These are phyloP conservation scores for Larix sibirica DNA, from an alignment of 83 land plant genomes.

Conservation along the genomic window DNA sequence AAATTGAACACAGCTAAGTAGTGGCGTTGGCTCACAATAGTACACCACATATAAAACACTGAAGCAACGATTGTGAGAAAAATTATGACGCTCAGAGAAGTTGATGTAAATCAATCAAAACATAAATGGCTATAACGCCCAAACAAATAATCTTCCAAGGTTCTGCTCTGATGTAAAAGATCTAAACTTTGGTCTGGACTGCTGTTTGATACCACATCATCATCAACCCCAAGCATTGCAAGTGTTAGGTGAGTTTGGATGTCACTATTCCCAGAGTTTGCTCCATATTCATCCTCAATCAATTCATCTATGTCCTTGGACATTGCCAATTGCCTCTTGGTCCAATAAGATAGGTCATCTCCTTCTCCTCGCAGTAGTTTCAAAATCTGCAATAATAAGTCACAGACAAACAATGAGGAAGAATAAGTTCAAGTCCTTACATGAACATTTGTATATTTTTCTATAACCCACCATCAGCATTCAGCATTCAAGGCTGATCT, in stretches of 20 bases:
- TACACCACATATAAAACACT: too few species aligned
- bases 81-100: too few species aligned
- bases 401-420: not conserved
- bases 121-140: too few species aligned
- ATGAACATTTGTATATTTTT: not conserved
- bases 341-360: constrained; percentile 22
- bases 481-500: too few species aligned
- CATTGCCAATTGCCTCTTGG: constrained; percentile 10
- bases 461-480: too few species aligned
- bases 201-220: constrained; percentile 44
- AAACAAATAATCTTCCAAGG: constrained; percentile 59
- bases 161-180: constrained; percentile 27
- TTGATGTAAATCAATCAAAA: too few species aligned
- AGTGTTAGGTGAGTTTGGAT: constrained; percentile 55
- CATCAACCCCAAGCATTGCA: constrained; percentile 75
- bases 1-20: too few species aligned
- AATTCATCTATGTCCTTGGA: constrained; percentile 15
- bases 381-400: constrained; percentile 44
- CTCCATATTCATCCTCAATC: constrained; percentile 37
- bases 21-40: too few species aligned
- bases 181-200: constrained; percentile 38
- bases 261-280: constrained; percentile 43
- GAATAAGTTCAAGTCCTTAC: not conserved
- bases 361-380: constrained; percentile 56
- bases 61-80: too few species aligned